Base-by-base conservation (phyloP, 2,329 filamentous ascomycete genomes). In the Pseudocercospora fuligena region DNA sequence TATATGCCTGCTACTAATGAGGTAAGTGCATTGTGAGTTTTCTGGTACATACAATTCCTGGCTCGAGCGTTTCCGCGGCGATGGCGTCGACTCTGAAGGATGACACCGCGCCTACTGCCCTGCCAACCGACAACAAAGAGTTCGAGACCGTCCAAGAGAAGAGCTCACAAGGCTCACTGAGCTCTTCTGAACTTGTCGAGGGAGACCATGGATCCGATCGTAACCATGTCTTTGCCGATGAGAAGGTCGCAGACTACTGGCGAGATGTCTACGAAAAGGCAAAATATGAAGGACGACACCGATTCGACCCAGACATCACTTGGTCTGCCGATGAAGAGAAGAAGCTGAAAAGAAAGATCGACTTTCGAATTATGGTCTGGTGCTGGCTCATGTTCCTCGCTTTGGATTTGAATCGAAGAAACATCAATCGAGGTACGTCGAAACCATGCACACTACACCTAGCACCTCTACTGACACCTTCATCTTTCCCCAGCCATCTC, bases 241-340 rank as follows among this genome's bases (percentile, higher is more conserved):
- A 84, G 2, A 78, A 80, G 2, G 78, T 85, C 1, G 85, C 85
- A 1, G 82, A 84, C n/a, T 81, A 85, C 70, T 88, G 85, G 82
- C 78, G 80, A 1, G 77, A 77, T 4, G 73, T 87, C 4, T 88
- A 88, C 66, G 85, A 88, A 68, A 82, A 83, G 6, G 84, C 85
- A 1, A 68, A 79, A 76, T 81, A 87, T 72, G 83, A 85, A 73
- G 82, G 83, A 12, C 75, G 79, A 43, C 82, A 84, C 72, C 79
- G 81, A 11, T 85, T 82, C 77, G 82, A 85, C 64, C 82, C 80
- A 0, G 76, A 80, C 0, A 78, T 81, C 54, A 79, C 81, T 51
- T 84, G 82, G 82, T 76, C 76, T 0, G 74, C 80, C 29, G 70
- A 75, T n/a, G 81, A 83, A 68, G 81, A 84, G 72, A 80, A 78